A percentile compares a stretch with the other conserved stretches of the same genome.
These are phyloP conservation scores for Eucalyptus sp. DNA, from an alignment of 345 rosid species.

Conservation along the genomic window DNA sequence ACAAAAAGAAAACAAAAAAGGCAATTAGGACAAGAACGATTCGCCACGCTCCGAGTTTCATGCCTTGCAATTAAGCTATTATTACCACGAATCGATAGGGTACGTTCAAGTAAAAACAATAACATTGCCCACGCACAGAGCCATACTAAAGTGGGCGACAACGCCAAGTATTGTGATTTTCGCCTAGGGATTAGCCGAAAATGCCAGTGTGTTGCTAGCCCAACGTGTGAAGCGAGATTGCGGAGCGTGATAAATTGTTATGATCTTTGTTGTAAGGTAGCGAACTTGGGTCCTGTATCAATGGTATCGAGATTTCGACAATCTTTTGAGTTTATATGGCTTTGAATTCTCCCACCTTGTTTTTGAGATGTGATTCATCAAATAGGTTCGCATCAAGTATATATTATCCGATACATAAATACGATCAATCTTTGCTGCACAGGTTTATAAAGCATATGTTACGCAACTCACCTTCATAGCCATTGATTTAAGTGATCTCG, in stretches of 20 bases:
- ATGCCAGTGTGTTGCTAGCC: not conserved
- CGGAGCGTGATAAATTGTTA: not conserved
- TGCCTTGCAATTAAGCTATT: no score
- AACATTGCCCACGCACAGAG: no score
- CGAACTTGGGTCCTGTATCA: not conserved
- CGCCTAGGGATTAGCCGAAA: not conserved
- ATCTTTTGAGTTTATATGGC: not conserved
- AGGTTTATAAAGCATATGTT: not conserved
- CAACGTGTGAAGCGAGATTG: not conserved
- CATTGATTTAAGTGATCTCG: not conserved
- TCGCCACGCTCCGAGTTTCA: no score
- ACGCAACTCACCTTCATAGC: not conserved
- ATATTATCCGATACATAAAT: not conserved
- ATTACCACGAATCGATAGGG: no score
- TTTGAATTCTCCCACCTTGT: accelerated
- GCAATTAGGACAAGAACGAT: no score
- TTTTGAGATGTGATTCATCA: not conserved
- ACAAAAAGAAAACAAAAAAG: not conserved
- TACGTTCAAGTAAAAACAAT: no score
- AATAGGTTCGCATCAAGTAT: accelerated
- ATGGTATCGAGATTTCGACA: not conserved
- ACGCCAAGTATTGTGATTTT: no score
- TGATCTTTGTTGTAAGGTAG: not conserved
- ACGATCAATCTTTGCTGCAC: not conserved
- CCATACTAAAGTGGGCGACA: no score